These are phyloP conservation scores for Knufia petricola DNA, from an alignment of 2,329 filamentous ascomycete species.

Conservation along the genomic window DNA sequence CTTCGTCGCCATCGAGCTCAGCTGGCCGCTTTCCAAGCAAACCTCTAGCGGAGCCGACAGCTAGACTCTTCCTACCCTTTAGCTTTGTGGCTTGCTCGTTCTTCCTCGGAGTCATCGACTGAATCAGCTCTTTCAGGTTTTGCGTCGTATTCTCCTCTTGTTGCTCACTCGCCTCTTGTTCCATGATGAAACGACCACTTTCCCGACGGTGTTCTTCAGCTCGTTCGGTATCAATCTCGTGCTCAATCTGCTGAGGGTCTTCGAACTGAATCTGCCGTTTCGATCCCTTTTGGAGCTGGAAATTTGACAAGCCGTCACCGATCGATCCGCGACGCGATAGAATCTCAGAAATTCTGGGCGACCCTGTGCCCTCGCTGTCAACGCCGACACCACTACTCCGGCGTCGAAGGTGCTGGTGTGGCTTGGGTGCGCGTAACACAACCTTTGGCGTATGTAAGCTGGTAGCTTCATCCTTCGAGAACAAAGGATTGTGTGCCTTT, in stretches of 20 bases:
- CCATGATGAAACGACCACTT: slow-evolving; percentile 46
- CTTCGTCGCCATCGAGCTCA: slow-evolving; percentile 54
- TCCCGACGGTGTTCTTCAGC: slow-evolving; percentile 54
- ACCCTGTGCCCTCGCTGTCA: slow-evolving; percentile 63
- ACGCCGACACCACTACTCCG: slow-evolving; percentile 59
- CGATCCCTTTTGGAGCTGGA: slow-evolving; percentile 45
- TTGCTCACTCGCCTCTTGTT: slow-evolving; percentile 41
- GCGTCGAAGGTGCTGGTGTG: slow-evolving; percentile 35
- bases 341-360: slow-evolving; percentile 61
- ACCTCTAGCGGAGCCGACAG: slow-evolving; percentile 63
- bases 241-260: slow-evolving; percentile 53
- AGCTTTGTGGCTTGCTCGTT: slow-evolving; percentile 38
- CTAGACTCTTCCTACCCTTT: slow-evolving; percentile 63
- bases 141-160: slow-evolving; percentile 54
- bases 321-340: slow-evolving; percentile 64
- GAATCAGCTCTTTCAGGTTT: slow-evolving; percentile 67
- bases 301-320: slow-evolving; percentile 54
- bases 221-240: slow-evolving; percentile 54
- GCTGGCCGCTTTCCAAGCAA: slow-evolving; percentile 63
- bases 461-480: slow-evolving; percentile 45
- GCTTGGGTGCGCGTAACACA: slow-evolving; percentile 46
- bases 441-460: slow-evolving; percentile 54
- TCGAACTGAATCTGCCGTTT: slow-evolving; percentile 50
- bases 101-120: slow-evolving; percentile 67
- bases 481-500: slow-evolving; percentile 36